phyloP scores from a whole-genome alignment of 768 basidiomycete genomes.

The Cyclocybe cylindracea region DNA sequence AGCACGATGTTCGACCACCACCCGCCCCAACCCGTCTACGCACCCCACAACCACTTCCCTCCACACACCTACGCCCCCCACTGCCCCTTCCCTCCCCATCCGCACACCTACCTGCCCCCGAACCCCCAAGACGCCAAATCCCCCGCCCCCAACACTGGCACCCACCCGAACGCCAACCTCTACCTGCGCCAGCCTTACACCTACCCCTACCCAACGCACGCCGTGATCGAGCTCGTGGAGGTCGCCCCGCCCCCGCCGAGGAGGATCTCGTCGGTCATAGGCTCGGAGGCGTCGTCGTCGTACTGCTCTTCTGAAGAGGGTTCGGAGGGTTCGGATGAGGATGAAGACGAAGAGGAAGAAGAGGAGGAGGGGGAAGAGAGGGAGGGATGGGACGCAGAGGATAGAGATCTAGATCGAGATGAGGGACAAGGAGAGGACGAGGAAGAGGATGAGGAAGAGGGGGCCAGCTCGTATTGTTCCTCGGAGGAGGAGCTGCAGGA shows the following conservation, averaged over 20 bases:
- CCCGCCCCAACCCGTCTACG: not conserved
- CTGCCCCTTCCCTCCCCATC: too few species aligned
- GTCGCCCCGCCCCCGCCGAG: conserved; percentile 59
- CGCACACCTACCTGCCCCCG: too few species aligned
- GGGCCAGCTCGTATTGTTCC: conserved; percentile 71
- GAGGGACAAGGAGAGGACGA: too few species aligned
- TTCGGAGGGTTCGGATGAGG: conserved; percentile 29
- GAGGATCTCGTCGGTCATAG: conserved; percentile 38
- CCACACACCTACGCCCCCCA: too few species aligned
- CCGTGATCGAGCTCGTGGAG: conserved; percentile 78
- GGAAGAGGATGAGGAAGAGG: conserved; percentile 3
- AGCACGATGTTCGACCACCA: conserved; percentile 16
- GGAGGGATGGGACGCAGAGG: too few species aligned
- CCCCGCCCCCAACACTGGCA: conserved; percentile 29
- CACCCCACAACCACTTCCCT: conserved; percentile 16
- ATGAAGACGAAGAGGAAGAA: conserved; percentile 38
- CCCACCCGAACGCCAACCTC: conserved; percentile 41
- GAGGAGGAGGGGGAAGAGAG: conserved; percentile 32
- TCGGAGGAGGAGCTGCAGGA: conserved; percentile 51
- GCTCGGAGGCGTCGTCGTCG: conserved; percentile 37
- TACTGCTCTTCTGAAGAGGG: conserved; percentile 39
- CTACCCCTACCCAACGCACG: conserved; percentile 49
- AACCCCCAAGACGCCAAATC: too few species aligned
- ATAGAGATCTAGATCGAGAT: too few species aligned
- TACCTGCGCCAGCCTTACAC: conserved; percentile 50